These are phyloP conservation scores for Saccharomyces hybrid DNA, from an alignment of 1,139 yeast genomes.

Conservation along the genomic window DNA sequence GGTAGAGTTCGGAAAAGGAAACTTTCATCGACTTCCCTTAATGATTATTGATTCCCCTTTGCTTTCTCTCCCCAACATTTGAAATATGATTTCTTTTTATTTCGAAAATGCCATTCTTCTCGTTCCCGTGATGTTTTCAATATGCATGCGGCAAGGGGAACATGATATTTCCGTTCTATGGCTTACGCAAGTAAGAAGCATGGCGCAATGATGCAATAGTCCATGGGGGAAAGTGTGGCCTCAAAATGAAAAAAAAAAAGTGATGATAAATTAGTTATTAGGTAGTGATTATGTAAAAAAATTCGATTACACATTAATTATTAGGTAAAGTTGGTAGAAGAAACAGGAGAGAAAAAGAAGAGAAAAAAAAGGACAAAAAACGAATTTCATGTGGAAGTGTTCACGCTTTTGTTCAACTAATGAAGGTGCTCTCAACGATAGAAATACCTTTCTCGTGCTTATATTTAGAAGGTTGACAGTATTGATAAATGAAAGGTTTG, in stretches of 20 bases:
- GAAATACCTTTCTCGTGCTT: conserved; percentile 23
- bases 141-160: neutral
- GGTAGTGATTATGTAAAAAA: neutral
- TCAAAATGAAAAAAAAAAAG: neutral
- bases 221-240: neutral
- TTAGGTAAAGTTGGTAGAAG: neutral
- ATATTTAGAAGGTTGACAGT: conserved; percentile 43
- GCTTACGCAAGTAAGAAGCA: neutral
- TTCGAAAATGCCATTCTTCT: neutral
- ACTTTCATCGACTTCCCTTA: neutral
- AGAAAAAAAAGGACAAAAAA: neutral
- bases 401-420: conserved; percentile 11
- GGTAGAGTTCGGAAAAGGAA: neutral
- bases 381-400: neutral
- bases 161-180: neutral
- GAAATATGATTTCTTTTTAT: neutral
- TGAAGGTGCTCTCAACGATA: conserved; percentile 27
- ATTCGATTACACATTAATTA: neutral
- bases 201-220: neutral
- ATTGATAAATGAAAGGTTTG: conserved; percentile 80
- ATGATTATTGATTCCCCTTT: neutral
- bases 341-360: neutral
- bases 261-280: neutral
- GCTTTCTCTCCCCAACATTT: neutral
- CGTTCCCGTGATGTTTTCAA: neutral